Conservation (phyloP, 305 asterid genomes). For the Striga hermonthica region DNA sequence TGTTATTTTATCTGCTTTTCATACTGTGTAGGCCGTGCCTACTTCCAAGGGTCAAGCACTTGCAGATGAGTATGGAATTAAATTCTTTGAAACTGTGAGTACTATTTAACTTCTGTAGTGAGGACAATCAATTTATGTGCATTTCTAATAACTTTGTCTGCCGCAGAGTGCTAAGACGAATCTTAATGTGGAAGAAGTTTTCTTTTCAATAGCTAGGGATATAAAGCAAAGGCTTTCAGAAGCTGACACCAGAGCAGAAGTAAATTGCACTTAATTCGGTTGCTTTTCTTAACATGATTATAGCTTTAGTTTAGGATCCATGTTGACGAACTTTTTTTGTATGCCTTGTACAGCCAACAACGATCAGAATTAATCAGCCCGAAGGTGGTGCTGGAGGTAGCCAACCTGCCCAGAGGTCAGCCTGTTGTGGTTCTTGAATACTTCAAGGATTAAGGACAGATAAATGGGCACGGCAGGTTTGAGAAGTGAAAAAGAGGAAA, state of each 20-base stretch:
- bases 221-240: slow-evolving; percentile 55
- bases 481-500: background rate
- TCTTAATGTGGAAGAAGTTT: slow-evolving; percentile 54
- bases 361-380: slow-evolving; percentile 58
- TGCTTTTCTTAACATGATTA: background rate
- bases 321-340: background rate
- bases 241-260: slow-evolving; percentile 50
- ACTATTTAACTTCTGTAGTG: background rate
- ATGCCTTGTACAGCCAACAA: slow-evolving; percentile 46
- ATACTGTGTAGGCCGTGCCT: slow-evolving; percentile 59
- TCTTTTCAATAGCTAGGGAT: slow-evolving; percentile 54
- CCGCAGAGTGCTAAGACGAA: slow-evolving; percentile 56
- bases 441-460: background rate
- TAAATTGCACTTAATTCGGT: slow-evolving; percentile 8
- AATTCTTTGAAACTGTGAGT: slow-evolving; percentile 82
- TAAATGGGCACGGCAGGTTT: background rate
- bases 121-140: background rate
- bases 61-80: slow-evolving; percentile 86
- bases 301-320: background rate
- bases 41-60: slow-evolving; percentile 80
- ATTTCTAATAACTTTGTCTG: slow-evolving; percentile 15
- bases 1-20: background rate
- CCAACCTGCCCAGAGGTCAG: slow-evolving; percentile 54
- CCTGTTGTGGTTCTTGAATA: slow-evolving; percentile 68
- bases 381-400: slow-evolving; percentile 48